Evolutionary conservation across 2,329 filamentous ascomycete species (phyloP), one percentile per base, ranked within the genome.

Genomic region (Alternaria arbusti): DNA sequence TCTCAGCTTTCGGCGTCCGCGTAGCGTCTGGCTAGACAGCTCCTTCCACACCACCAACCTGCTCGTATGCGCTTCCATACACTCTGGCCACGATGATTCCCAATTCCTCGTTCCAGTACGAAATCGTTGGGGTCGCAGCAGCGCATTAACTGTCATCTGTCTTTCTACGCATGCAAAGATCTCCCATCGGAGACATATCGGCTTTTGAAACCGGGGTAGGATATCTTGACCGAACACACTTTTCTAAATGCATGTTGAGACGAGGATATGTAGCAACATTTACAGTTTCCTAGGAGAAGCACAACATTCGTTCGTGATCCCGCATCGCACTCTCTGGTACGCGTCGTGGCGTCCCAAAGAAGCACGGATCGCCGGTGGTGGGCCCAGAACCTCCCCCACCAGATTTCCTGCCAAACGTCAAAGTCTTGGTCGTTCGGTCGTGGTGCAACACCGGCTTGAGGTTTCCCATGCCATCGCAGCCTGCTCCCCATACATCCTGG

Each of bases 381-480:
- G 57, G 65, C 23, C 59, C 52, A 56, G 54, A 68, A 65, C 47
- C 43, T 43, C 22, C 26, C 17, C 28, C 23, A 11, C 57, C 46
- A 40, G 26, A 52, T 25, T 26, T 54, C n/a, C 50, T 43, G 49
- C 60, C 40, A 61, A 58, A 65, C 61, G 54, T 50, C 63, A 59
- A 63, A 46, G 20, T 55, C 43, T 47, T 47, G 50, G 50, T 59
- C 20, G 57, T 49, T 46, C 30, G 25, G 40, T 62, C 13, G 56
- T 67, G 52, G 63, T 71, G 70, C 63, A 68, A 66, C 71, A 46
- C 46, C 59, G 52, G 63, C 44, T 52, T 54, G 47, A 61, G 47
- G 52, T 54, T 40, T 54, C 30, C 36, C 36, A 40, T 40, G n/a
- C 36, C 56, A 28, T 59, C 50, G 43, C 51, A 54, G 50, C 58